Percentiles rank a stretch among this genome's conserved stretches.
Evolutionary conservation across 1,284 basidiomycete species (phyloP).

Genomic region (Cutaneotrichosporon mucoides): DNA sequence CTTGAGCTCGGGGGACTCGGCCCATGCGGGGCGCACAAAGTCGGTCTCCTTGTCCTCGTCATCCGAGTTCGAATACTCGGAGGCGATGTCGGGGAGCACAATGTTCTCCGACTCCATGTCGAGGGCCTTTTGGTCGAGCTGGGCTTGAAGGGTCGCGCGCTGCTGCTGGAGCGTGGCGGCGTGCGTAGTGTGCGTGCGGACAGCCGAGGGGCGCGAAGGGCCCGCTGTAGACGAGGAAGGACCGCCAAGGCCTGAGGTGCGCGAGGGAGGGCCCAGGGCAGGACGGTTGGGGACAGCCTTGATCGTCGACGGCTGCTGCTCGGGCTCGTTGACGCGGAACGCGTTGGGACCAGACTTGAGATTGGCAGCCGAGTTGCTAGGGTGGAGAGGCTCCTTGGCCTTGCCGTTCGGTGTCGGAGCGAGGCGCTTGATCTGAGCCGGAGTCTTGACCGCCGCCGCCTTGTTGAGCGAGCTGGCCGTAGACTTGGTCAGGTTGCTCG

Average conservation of each 20-base stretch:
- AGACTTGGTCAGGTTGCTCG: slow-evolving; percentile 22
- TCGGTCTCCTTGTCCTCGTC: slow-evolving; percentile 67
- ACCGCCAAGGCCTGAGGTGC: slow-evolving; percentile 16
- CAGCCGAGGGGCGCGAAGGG: neutral
- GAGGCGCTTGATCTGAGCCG: slow-evolving; percentile 12
- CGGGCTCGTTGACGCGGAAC: slow-evolving; percentile 22
- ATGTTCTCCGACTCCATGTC: slow-evolving; percentile 61
- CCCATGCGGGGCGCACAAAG: slow-evolving; percentile 68
- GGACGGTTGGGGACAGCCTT: slow-evolving; percentile 12
- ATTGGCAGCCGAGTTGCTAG: slow-evolving; percentile 6
- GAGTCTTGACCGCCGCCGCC: slow-evolving; percentile 25
- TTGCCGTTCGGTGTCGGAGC: neutral
- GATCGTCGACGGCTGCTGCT: slow-evolving; percentile 24
- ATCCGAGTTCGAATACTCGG: slow-evolving; percentile 92
- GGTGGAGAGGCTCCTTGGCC: slow-evolving; percentile 25
- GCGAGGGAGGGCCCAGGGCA: slow-evolving; percentile 39
- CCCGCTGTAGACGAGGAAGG: neutral
- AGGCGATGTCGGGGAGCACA: slow-evolving; percentile 83
- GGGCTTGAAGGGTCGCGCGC: slow-evolving; percentile 42
- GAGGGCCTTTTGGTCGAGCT: slow-evolving; percentile 52
- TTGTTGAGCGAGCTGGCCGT: slow-evolving; percentile 9
- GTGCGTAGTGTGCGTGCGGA: slow-evolving; percentile 46
- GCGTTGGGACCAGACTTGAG: slow-evolving; percentile 24
- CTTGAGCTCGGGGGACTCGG: slow-evolving; percentile 78
- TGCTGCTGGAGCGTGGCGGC: slow-evolving; percentile 43